These are phyloP conservation scores for Setomelanomma holmii DNA, from an alignment of 2,329 filamentous ascomycete species.

Conservation along the genomic window DNA sequence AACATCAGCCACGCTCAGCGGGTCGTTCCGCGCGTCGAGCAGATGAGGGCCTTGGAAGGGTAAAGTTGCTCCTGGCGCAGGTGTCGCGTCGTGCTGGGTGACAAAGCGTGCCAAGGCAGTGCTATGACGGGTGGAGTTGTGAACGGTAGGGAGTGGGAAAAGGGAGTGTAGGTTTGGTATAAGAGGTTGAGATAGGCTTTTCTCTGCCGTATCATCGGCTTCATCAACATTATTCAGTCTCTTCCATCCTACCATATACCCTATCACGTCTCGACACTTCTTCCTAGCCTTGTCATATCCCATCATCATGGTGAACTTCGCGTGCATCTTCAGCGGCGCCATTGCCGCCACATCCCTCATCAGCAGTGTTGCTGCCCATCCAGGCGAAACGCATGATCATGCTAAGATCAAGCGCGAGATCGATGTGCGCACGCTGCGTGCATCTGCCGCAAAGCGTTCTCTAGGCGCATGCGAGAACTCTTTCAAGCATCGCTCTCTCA, in stretches of 20 bases:
- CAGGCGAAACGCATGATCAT: conserved; percentile 44
- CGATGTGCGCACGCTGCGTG: conserved; percentile 20
- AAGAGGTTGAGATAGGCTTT: not conserved
- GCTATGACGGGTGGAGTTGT: too few species aligned
- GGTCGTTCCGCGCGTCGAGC: not conserved
- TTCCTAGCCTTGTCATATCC: not conserved
- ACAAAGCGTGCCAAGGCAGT: too few species aligned
- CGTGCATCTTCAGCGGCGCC: conserved; percentile 15
- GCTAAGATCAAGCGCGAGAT: conserved; percentile 40
- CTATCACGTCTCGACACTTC: too few species aligned
- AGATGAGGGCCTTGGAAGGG: not conserved
- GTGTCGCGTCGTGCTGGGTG: not conserved
- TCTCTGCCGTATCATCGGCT: not conserved
- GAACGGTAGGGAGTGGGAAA: not conserved
- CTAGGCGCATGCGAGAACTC: conserved; percentile 25
- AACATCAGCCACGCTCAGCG: not conserved
- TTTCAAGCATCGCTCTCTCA: conserved; percentile 24
- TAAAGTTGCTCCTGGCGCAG: not conserved
- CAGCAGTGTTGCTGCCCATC: conserved; percentile 32
- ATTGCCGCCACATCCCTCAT: conserved; percentile 25
- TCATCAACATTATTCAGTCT: not conserved
- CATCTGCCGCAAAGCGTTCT: conserved; percentile 20
- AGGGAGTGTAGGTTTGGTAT: not conserved
- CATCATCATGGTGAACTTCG: not conserved
- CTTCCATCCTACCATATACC: not conserved